Base-by-base conservation (phyloP, 768 basidiomycete genomes). In the Exsudoporus frostii region DNA sequence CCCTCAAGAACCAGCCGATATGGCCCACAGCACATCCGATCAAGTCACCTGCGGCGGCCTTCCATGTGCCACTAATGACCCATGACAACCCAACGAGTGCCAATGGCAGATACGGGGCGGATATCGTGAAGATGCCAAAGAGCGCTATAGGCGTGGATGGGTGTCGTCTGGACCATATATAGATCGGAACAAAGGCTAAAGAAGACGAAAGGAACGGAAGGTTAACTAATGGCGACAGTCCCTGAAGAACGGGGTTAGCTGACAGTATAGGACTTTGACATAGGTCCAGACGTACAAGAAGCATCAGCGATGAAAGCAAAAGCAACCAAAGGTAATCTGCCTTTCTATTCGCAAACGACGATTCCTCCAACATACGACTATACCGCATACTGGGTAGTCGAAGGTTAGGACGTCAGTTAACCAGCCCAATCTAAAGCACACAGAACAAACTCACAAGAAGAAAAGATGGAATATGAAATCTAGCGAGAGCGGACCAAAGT, bases 251-350 rank as follows among this genome's bases (percentile, higher is more conserved):
- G 22, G 24, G 53, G 44, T 55, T 40, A 60, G 38, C 14, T 33
- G 5, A 34, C 37, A 2, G 48, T 7, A 27, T 5, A 11, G 24
- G 32, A 13, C 25, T 45, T 7, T n/a, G n/a, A n/a, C 49, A 34
- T 5, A 30, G 24, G 22, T 9, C 24, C 17, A 4, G 44, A 52
- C 85, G 58, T 61, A 96, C 93, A 39, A 99, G 82, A 36, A 99
- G 84, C 80, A 98, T 85, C 27, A 82, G 53, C 0, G 92, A 82
- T 15, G 92, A 95, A 48, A 91, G 80, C 44, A 93, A 73, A 25
- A 99, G 81, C 10, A 98, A 78, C 92, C 93, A 98, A 65, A 96
- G 88, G 71, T 97, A 99, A 68, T 98, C 96, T 20, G 95, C 96
- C 69, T 80, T 86, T 49, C 79, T 81, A 60, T 93, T 93, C 37